These are phyloP conservation scores for Chalciporus pseudorubinellus DNA, from an alignment of 768 basidiomycete species.

Conservation along the genomic window DNA sequence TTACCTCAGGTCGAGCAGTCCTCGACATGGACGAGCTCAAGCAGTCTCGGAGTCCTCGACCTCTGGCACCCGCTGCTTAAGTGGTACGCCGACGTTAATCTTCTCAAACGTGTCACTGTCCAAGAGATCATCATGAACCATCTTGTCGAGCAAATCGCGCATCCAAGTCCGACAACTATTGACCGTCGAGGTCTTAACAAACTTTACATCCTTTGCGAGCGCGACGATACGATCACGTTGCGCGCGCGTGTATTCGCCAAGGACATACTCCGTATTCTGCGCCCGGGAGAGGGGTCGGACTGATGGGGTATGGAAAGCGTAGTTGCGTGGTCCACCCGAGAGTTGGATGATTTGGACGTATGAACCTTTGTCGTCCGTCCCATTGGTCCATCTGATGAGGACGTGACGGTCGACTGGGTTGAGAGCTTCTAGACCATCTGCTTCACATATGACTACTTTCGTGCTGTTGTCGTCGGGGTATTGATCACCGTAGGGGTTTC, in stretches of 20 bases:
- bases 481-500: constrained; percentile 3
- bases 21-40: no score
- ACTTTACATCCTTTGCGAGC: constrained; percentile 12
- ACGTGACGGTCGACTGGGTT: neutral
- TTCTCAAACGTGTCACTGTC: constrained; percentile 14
- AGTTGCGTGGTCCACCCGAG: no score
- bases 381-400: constrained; percentile 1
- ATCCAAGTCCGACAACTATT: constrained; percentile 18
- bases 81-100: constrained; percentile 6
- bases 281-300: no score
- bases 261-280: no score
- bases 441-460: constrained; percentile 20
- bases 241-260: constrained; percentile 6
- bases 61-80: constrained; percentile 11
- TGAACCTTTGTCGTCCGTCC: neutral
- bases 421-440: neutral
- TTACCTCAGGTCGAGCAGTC: no score
- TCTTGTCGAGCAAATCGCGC: constrained; percentile 12
- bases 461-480: constrained; percentile 4
- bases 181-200: constrained; percentile 7
- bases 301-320: constrained; percentile 1
- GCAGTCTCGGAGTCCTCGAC: neutral
- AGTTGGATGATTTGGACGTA: no score
- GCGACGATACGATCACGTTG: constrained; percentile 6
- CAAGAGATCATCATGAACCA: constrained; percentile 11